These are phyloP conservation scores for Pycnococcus provasolii DNA, from an alignment of 139 green algal species.

Conservation along the genomic window DNA sequence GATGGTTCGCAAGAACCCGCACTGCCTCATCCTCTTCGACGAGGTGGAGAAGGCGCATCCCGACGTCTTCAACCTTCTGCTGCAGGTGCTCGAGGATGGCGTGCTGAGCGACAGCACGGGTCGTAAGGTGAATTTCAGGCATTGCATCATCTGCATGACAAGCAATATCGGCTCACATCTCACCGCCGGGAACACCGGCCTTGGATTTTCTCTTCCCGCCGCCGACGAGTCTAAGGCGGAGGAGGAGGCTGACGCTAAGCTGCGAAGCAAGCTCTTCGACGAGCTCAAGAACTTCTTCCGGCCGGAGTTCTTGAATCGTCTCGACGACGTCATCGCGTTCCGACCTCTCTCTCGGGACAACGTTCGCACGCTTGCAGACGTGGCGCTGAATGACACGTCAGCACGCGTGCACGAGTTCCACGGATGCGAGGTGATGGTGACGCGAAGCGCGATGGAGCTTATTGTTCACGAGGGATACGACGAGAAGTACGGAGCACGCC, in stretches of 20 bases:
- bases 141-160: conserved; percentile 66
- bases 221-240: conserved; percentile 30
- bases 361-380: conserved; percentile 47
- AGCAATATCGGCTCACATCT: conserved; percentile 63
- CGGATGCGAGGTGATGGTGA: background rate
- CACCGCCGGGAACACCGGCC: conserved; percentile 39
- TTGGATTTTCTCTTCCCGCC: conserved; percentile 52
- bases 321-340: conserved; percentile 81
- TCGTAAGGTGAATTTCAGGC: conserved; percentile 63
- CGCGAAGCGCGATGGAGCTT: conserved; percentile 36
- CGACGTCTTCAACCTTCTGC: conserved; percentile 95
- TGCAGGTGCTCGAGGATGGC: conserved; percentile 94
- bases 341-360: conserved; percentile 43
- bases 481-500: conserved; percentile 44
- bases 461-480: conserved; percentile 57
- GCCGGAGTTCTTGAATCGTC: conserved; percentile 68
- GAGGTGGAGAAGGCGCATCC: conserved; percentile 99
- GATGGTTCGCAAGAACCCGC: conserved; percentile 62
- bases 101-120: conserved; percentile 75
- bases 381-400: conserved; percentile 52
- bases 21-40: conserved; percentile 84
- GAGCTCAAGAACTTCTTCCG: conserved; percentile 67
- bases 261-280: conserved; percentile 62
- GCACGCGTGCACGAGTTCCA: conserved; percentile 19
- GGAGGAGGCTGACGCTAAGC: conserved; percentile 34